Conservation (phyloP, 1,284 basidiomycete genomes). For the Phylloporus sp. region DNA sequence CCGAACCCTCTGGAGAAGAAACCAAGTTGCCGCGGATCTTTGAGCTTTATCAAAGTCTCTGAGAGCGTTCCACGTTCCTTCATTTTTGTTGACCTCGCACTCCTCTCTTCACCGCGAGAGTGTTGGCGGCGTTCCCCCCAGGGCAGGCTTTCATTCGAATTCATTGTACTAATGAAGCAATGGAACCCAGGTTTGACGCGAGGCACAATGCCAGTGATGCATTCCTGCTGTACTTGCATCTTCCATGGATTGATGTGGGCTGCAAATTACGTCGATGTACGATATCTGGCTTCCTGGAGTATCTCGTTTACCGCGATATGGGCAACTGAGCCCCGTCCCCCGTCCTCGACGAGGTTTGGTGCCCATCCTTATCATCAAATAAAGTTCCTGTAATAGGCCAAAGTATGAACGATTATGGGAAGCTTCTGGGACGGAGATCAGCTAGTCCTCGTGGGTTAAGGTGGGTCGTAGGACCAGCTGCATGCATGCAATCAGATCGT, state of each 20-base stretch:
- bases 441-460: constrained; percentile 35
- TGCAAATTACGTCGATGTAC: constrained; percentile 6
- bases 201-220: constrained; percentile 18
- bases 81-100: constrained; percentile 12
- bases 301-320: constrained; percentile 26
- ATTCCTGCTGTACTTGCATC: constrained; percentile 18
- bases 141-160: constrained; percentile 33
- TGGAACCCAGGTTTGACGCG: constrained; percentile 24
- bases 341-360: constrained; percentile 12
- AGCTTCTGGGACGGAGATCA: constrained; percentile 32
- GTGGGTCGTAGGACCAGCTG: constrained; percentile 29
- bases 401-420: constrained; percentile 18
- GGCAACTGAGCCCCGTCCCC: constrained; percentile 11
- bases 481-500: constrained; percentile 16
- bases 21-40: constrained; percentile 22
- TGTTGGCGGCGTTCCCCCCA: constrained; percentile 14
- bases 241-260: constrained; percentile 18
- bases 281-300: constrained; percentile 10
- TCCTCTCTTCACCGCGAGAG: constrained; percentile 13
- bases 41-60: constrained; percentile 1
- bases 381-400: constrained; percentile 12
- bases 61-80: constrained; percentile 16
- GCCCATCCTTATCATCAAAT: constrained; percentile 12
- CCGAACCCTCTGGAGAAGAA: constrained; percentile 15
- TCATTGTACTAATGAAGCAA: constrained; percentile 27